Evolutionary conservation across 1,139 yeast species (phyloP).

Genomic region (Debaryomyces singareniensis): DNA sequence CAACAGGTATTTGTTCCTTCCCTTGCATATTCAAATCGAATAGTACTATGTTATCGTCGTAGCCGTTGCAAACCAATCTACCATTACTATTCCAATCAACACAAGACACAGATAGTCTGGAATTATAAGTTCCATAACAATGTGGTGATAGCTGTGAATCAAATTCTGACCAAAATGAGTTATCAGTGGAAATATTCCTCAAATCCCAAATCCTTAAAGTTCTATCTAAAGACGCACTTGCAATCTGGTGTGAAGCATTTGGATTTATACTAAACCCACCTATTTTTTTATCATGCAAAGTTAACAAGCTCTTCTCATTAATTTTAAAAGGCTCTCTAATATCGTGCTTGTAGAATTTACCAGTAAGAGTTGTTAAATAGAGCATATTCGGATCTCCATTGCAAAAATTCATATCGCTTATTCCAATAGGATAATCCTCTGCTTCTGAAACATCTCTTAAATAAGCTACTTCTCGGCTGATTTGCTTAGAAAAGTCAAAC

Average conservation of each 20-base stretch:
- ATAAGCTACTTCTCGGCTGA: constrained; percentile 51
- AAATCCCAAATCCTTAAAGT: constrained; percentile 83
- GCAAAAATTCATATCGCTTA: constrained; percentile 52
- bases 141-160: constrained; percentile 41
- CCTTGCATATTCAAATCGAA: constrained; percentile 25
- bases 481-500: constrained; percentile 57
- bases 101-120: constrained; percentile 74
- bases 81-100: constrained; percentile 81
- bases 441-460: constrained; percentile 45
- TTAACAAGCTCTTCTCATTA: constrained; percentile 29
- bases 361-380: constrained; percentile 71
- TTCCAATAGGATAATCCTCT: constrained; percentile 38
- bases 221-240: constrained; percentile 85
- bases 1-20: constrained; percentile 12
- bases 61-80: constrained; percentile 83
- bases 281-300: constrained; percentile 83
- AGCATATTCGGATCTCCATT: constrained; percentile 45
- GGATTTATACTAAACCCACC: constrained; percentile 87
- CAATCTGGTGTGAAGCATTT: constrained; percentile 47
- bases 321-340: constrained; percentile 40
- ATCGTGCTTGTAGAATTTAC: constrained; percentile 71
- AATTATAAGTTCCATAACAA: constrained; percentile 55
- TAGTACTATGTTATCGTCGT: constrained; percentile 74
- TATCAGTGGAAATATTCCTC: constrained; percentile 39
- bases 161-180: constrained; percentile 35